Base-by-base conservation (phyloP, 805 yeast species). In the Lipomyces yamadae region DNA sequence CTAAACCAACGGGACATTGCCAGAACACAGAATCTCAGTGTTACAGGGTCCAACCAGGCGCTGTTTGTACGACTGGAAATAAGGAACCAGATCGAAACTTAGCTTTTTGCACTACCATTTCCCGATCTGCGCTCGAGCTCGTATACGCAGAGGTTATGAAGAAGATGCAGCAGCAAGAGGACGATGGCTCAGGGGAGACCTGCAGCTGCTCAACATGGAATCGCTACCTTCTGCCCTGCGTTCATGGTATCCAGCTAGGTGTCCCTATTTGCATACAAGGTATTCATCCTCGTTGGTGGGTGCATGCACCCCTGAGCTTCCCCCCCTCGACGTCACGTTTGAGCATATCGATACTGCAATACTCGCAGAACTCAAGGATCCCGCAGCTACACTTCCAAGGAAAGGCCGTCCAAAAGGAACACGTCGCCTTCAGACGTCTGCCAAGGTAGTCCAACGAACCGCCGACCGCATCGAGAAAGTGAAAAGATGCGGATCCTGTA, bases 231-330 rank as follows among this genome's bases (percentile, higher is more conserved):
- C 54, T 50, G 13, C 29, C 54, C 10, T 50, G 54, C 24, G 15
- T 8, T 50, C 54, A 50, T 50, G 30, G 54, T 6, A 50, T 50
- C 24, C 54, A 50, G 54, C 54, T 50, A n/a, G 54, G 54, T 13
- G 54, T 50, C 10, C 54, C 54, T 50, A 50, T 50, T 13, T 8
- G 30, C 54, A n/a, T n/a, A 6, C 15, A 3, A 4, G 54, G 18
- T 50, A 13, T 50, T 50, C 54, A 50, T 50, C 54, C 54, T 50
- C 54, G 54, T 30, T 50, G 54, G 54, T 50, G 54, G 54, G 54
- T 50, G 18, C 4, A 50, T 50, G n/a, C n/a, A n/a, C n/a, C n/a
- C 54, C 54, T 50, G 24, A 50, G 54, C 10, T 50, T 29, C 29
- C 54, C 10, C 54, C 54, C 24, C 8, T 50, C 54, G 18, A 50